Conservation (phyloP, 73 alveolate genomes). For the Tetrahymena malaccensis region DNA sequence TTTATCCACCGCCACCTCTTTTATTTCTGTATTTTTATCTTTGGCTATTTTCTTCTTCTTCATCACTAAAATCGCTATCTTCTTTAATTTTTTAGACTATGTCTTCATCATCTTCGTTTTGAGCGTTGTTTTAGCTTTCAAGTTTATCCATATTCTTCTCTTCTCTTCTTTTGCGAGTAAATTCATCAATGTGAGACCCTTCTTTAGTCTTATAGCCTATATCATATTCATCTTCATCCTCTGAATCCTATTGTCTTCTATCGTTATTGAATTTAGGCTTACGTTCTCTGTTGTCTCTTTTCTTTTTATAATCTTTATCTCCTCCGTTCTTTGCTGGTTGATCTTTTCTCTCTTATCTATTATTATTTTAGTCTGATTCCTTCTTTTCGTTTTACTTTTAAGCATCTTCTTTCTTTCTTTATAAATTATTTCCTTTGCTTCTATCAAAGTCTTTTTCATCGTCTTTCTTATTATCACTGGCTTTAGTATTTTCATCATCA, state of each 20-base stretch:
- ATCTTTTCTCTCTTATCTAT: neutral
- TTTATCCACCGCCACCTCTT: neutral
- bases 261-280: neutral
- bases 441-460: neutral
- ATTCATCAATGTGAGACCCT: neutral
- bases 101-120: neutral
- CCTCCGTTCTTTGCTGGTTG: neutral
- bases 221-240: neutral
- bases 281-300: neutral
- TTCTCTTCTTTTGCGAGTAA: neutral
- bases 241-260: neutral
- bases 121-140: neutral
- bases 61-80: neutral
- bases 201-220: neutral
- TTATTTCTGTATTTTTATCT: neutral
- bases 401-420: neutral
- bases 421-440: neutral
- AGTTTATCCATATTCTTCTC: neutral
- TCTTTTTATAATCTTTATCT: neutral
- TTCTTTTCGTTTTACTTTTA: neutral
- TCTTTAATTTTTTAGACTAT: neutral
- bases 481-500: neutral
- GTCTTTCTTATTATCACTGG: neutral
- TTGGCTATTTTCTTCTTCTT: neutral
- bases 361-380: neutral